Conservation (phyloP, 2,329 filamentous ascomycete species). For the Sclerotinia spermophila region DNA sequence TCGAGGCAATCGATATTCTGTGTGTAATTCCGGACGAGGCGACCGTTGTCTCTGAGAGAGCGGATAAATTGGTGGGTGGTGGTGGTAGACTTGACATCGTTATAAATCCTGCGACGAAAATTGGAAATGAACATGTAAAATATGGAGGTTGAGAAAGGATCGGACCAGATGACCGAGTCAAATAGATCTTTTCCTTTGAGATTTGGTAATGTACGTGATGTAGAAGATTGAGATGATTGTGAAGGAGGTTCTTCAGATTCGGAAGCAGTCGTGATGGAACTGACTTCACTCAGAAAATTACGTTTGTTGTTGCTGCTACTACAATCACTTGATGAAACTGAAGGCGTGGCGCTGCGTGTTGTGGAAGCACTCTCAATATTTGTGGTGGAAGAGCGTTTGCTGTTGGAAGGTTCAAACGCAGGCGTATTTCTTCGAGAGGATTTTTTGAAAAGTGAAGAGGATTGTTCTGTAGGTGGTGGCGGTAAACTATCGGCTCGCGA, state of each 20-base stretch:
- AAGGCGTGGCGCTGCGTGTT: background rate
- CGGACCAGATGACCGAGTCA: slow-evolving; percentile 66
- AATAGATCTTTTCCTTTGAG: slow-evolving; percentile 71
- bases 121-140: slow-evolving; percentile 71
- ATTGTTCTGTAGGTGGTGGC: slow-evolving; percentile 2
- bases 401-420: background rate
- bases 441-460: background rate
- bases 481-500: slow-evolving; percentile 5
- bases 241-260: slow-evolving; percentile 19
- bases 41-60: slow-evolving; percentile 61
- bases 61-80: slow-evolving; percentile 66
- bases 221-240: slow-evolving; percentile 28
- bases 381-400: background rate
- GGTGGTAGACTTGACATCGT: slow-evolving; percentile 57
- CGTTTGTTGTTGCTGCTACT: slow-evolving; percentile 2
- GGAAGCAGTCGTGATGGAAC: slow-evolving; percentile 16
- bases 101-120: slow-evolving; percentile 58
- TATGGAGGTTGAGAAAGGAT: slow-evolving; percentile 63
- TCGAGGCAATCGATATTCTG: slow-evolving; percentile 75
- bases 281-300: slow-evolving; percentile 9
- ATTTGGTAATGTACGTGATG: slow-evolving; percentile 46
- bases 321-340: slow-evolving; percentile 9
- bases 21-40: slow-evolving; percentile 68
- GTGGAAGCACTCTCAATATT: slow-evolving; percentile 1
- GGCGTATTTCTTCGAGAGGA: slow-evolving; percentile 9